Evolutionary conservation across 2,329 filamentous ascomycete species (phyloP), one percentile per base, ranked within the genome.

Genomic region (Xylaria polymorpha): DNA sequence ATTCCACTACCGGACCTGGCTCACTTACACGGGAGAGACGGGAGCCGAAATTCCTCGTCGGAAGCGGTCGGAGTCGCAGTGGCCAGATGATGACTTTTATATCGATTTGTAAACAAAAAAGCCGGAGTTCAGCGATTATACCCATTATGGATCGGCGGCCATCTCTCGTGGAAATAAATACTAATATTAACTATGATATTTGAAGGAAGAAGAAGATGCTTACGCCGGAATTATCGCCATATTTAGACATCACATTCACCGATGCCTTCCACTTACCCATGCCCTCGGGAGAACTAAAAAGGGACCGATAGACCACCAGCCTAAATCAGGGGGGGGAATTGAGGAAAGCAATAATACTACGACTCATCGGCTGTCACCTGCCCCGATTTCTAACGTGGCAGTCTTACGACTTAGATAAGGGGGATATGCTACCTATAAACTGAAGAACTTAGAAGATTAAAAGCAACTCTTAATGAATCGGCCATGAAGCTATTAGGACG

Each of bases 101-200:
- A 20, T 37, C 25, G 5, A 14, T 37, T 66, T 61, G 12, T 39
- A 46, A 4, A 46, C 25, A 32, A 5, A 39, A 7, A 32, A 10
- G 32, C 15, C 15, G 51, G 50, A 56, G 50, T 66, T 62, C 9
- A 50, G 50, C 41, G 32, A 66, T 57, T 62, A 66, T 66, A 62
- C 64, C 64, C 58, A 56, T 50, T 37, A 68, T 46, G 25, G 66
- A 60, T 46, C 32, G 15, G 32, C 35, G 18, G 43, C 22, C 20
- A 48, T 51, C 8, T 29, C 20, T 35, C 18, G 9, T 20, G 15
- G 55, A 39, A n/a, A 43, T 44, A 20, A n/a, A 58, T 44, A 44
- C n/a, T 35, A n/a, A 53, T n/a, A 2, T 53, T 18, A n/a, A n/a
- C n/a, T n/a, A 35, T 10, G 29, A 32, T 53, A 35, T n/a, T 10